Percentiles rank a stretch among this genome's conserved stretches.
phyloP scores from a whole-genome alignment of 2,329 filamentous ascomycete genomes.

The Akanthomyces lecanii region DNA sequence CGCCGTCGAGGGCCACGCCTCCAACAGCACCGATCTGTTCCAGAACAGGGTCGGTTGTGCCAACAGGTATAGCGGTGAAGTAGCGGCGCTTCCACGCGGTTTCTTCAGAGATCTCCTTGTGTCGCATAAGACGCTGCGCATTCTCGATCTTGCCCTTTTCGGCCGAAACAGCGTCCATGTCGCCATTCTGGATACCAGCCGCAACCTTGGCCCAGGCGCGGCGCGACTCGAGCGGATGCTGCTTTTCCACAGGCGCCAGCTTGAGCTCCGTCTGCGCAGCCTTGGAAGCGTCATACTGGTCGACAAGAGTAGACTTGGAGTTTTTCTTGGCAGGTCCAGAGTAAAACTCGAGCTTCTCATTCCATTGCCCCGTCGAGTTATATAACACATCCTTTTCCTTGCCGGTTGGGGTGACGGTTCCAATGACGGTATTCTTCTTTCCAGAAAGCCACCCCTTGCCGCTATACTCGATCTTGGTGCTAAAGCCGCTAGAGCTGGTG shows the following conservation, averaged over 20 bases:
- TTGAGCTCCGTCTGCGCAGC: constrained; percentile 61
- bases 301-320: constrained; percentile 45
- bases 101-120: constrained; percentile 69
- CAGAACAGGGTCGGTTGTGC: constrained; percentile 40
- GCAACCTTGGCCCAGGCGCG: constrained; percentile 86
- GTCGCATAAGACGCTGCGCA: constrained; percentile 70
- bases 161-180: constrained; percentile 72
- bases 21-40: constrained; percentile 41
- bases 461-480: constrained; percentile 85
- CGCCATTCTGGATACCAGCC: constrained; percentile 70
- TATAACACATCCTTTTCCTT: constrained; percentile 72
- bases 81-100: constrained; percentile 78
- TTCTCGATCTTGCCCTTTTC: constrained; percentile 92
- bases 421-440: constrained; percentile 89
- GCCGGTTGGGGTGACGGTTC: constrained; percentile 66
- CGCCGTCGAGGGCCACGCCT: constrained; percentile 47
- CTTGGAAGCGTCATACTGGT: constrained; percentile 56
- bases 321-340: constrained; percentile 55
- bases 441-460: constrained; percentile 93
- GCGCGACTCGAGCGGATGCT: constrained; percentile 83
- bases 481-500: constrained; percentile 78
- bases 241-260: constrained; percentile 68
- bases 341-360: constrained; percentile 73
- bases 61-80: constrained; percentile 56
- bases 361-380: constrained; percentile 89